These are phyloP conservation scores for Suhomyces bolitotheri DNA, from an alignment of 1,139 yeast genomes.

Conservation along the genomic window DNA sequence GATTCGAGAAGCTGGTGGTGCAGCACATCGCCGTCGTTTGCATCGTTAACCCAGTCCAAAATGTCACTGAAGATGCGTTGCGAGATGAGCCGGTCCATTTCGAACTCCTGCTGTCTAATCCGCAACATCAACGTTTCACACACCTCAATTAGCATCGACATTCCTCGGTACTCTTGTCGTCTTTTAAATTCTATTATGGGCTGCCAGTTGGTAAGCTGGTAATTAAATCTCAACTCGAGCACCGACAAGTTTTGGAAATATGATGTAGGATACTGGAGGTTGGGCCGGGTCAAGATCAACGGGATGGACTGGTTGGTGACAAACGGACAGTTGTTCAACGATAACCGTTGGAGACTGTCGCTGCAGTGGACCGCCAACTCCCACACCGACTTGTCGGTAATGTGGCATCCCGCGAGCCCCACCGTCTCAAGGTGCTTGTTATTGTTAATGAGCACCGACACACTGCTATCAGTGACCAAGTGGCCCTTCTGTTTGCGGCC, in stretches of 20 bases:
- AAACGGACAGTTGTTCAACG: constrained; percentile 71
- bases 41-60: constrained; percentile 55
- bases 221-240: constrained; percentile 70
- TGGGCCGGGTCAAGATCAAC: constrained; percentile 39
- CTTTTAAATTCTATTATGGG: constrained; percentile 71
- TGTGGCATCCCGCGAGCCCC: constrained; percentile 86
- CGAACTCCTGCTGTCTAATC: constrained; percentile 62
- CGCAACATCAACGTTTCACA: constrained; percentile 67
- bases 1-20: constrained; percentile 14
- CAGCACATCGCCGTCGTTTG: constrained; percentile 42
- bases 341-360: constrained; percentile 58
- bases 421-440: constrained; percentile 61
- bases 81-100: constrained; percentile 57
- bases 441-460: constrained; percentile 57
- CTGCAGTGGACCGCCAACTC: constrained; percentile 69
- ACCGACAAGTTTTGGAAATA: constrained; percentile 67
- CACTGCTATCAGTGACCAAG: constrained; percentile 68
- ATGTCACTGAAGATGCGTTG: constrained; percentile 55
- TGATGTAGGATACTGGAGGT: constrained; percentile 27
- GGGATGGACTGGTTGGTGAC: constrained; percentile 72
- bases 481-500: constrained; percentile 78
- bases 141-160: constrained; percentile 67
- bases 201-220: constrained; percentile 55
- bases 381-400: constrained; percentile 79
- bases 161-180: constrained; percentile 52